Conservation (phyloP, 768 basidiomycete genomes). For the Imleria badia region DNA sequence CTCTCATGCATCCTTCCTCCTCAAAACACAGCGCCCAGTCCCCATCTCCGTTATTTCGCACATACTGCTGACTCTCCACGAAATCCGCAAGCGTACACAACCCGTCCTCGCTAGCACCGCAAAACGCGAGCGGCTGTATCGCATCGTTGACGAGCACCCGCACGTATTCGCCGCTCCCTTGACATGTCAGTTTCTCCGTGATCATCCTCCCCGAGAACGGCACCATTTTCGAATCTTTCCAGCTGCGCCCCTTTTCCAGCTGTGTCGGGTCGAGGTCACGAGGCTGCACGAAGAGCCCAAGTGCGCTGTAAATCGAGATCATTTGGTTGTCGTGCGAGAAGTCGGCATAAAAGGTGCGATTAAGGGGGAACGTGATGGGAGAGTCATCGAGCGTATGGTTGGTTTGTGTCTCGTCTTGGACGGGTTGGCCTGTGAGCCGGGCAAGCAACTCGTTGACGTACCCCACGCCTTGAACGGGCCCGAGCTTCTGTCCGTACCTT, state of each 20-base stretch:
- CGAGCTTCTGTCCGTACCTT: constrained; percentile 67
- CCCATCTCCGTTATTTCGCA: constrained; percentile 63
- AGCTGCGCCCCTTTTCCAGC: constrained; percentile 35
- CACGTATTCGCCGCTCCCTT: constrained; percentile 44
- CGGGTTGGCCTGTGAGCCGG: constrained; percentile 61
- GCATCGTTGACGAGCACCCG: constrained; percentile 75
- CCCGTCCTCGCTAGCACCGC: constrained; percentile 48
- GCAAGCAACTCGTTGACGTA: constrained; percentile 86
- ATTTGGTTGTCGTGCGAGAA: constrained; percentile 87
- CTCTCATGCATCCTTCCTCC: background rate
- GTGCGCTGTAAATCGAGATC: constrained; percentile 64
- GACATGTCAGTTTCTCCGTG: constrained; percentile 62
- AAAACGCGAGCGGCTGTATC: constrained; percentile 59
- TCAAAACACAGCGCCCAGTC: constrained; percentile 61
- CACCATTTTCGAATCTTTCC: constrained; percentile 56
- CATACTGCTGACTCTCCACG: constrained; percentile 66
- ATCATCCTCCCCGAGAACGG: constrained; percentile 75
- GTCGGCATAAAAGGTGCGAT: constrained; percentile 67
- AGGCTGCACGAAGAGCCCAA: constrained; percentile 51
- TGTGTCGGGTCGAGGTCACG: constrained; percentile 9
- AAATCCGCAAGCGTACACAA: constrained; percentile 65
- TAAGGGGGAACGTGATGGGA: constrained; percentile 68
- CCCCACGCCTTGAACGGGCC: constrained; percentile 78
- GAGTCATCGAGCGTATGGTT: constrained; percentile 69
- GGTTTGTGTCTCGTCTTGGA: constrained; percentile 70